Percentiles rank a stretch among this genome's conserved stretches.
phyloP scores from a whole-genome alignment of 1,284 basidiomycete species.

The Trichosporon sp. region DNA sequence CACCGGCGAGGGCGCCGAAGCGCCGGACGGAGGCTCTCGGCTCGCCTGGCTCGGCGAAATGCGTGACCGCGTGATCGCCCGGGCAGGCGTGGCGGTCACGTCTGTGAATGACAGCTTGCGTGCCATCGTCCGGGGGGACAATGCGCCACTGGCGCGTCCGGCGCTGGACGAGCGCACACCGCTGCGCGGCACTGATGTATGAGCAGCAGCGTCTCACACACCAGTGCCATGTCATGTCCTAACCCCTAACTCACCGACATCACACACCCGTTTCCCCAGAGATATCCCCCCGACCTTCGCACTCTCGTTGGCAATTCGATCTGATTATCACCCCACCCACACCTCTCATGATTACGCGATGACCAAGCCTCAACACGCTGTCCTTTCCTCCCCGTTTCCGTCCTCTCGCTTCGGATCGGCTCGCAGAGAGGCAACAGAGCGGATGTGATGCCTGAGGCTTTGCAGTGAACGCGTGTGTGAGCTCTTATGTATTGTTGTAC shows the following conservation, averaged over 20 bases:
- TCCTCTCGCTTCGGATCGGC: constrained; percentile 3
- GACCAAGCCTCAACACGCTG: constrained; percentile 11
- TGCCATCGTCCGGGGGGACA: constrained; percentile 10
- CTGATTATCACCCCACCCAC: neutral
- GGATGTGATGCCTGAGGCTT: neutral
- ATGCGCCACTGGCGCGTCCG: neutral
- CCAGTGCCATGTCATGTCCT: too few relatives aligned
- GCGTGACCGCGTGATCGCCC: neutral
- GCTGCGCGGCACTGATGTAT: constrained; percentile 5
- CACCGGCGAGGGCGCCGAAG: constrained; percentile 11
- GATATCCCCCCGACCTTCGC: neutral
- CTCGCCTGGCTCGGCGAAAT: constrained; percentile 16
- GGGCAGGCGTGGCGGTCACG: constrained; percentile 18
- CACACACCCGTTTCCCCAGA: neutral
- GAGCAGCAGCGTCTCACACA: neutral
- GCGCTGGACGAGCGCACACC: constrained; percentile 23
- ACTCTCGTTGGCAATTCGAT: constrained; percentile 15
- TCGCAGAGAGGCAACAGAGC: neutral
- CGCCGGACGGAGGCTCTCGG: constrained; percentile 9
- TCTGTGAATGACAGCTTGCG: constrained; percentile 23
- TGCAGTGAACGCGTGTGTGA: constrained; percentile 8
- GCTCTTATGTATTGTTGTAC: constrained; percentile 18
- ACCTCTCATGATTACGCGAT: constrained; percentile 17
- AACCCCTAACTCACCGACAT: neutral
- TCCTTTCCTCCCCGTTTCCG: neutral